Base-by-base conservation (phyloP, 2,329 filamentous ascomycete genomes). In the Penicillium decumbens region DNA sequence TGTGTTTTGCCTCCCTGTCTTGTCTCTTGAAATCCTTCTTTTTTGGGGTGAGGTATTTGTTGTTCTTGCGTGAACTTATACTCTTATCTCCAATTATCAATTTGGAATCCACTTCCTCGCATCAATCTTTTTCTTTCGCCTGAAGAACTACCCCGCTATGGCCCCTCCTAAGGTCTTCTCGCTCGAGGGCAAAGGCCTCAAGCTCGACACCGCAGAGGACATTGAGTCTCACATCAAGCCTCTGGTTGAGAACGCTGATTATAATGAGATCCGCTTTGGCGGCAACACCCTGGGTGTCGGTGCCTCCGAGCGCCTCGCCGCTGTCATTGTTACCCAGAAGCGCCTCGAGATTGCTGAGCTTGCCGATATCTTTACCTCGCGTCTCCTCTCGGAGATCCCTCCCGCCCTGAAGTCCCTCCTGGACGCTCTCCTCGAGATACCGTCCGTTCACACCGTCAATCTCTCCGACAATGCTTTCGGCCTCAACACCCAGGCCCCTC, bases 391-490 rank as follows among this genome's bases (percentile, higher is more conserved):
- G 71, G 93, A 98, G 71, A 98, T 98, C 56, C 93, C 93, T 41
- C 85, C 87, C 57, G 92, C 93, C 6, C 82, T 98, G 47, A 88
- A 87, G 40, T 84, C 82, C 50, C 84, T 98, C 41, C 84, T 98
- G 46, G 90, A 85, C 35, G 86, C 92, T 3, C 84, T 97, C 37
- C 83, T 96, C 49, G 87, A 90, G 65, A 85, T 95, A 46, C 86
- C 88, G 1, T 85, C 88, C 49, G 85, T 98, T 39, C 87, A 88
- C 70, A 96, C 91, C 27, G 81, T 98, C 73, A 95, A 97, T 72
- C 81, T 98, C 35, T 95, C 92, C 73, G 93, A 98, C 74, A 98
- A 98, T 72, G 93, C 93, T 40, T 98, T 98, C 65, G 93, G 93
- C 49, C 83, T 96, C 54, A 96, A 95, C 74, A 95, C 89, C 13